These are phyloP conservation scores for Neonectria faginata DNA, from an alignment of 2,329 filamentous ascomycete species.

Conservation along the genomic window DNA sequence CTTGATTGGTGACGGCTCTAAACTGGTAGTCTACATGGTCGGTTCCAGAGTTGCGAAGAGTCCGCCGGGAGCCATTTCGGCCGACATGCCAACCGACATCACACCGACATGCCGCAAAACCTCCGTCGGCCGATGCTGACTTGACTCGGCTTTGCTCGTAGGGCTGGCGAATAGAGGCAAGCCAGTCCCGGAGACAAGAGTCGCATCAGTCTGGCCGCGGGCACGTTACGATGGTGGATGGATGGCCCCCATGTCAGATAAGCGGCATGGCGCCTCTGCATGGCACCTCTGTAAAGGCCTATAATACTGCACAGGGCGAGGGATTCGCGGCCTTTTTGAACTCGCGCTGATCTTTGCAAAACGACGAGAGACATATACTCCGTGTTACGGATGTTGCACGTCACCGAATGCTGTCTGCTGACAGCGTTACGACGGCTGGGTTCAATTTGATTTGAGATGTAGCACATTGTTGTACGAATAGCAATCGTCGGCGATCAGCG, in stretches of 20 bases:
- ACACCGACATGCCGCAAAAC: not conserved
- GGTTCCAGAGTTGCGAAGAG: not conserved
- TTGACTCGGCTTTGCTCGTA: slow-evolving; percentile 20
- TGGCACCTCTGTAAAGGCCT: not conserved
- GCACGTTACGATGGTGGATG: slow-evolving; percentile 6
- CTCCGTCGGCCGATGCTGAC: not conserved
- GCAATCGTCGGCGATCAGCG: slow-evolving; percentile 4
- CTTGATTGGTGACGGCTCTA: not conserved
- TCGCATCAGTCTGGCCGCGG: not conserved
- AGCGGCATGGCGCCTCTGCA: slow-evolving; percentile 15
- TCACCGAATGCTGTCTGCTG: not conserved
- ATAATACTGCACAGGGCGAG: not conserved
- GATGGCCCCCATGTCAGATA: slow-evolving; percentile 16
- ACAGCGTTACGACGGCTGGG: not conserved
- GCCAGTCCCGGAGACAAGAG: not conserved
- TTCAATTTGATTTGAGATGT: not conserved
- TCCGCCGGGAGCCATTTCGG: too few species aligned
- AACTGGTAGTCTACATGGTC: too few species aligned
- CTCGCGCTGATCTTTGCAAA: not conserved
- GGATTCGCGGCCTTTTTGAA: not conserved
- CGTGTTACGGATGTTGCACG: not conserved
- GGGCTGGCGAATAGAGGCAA: slow-evolving; percentile 22
- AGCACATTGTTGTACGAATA: not conserved
- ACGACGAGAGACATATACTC: not conserved
- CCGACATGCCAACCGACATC: not conserved